Evolutionary conservation across 2,329 filamentous ascomycete genomes (phyloP).

Genomic region (Eurotiales sp.): DNA sequence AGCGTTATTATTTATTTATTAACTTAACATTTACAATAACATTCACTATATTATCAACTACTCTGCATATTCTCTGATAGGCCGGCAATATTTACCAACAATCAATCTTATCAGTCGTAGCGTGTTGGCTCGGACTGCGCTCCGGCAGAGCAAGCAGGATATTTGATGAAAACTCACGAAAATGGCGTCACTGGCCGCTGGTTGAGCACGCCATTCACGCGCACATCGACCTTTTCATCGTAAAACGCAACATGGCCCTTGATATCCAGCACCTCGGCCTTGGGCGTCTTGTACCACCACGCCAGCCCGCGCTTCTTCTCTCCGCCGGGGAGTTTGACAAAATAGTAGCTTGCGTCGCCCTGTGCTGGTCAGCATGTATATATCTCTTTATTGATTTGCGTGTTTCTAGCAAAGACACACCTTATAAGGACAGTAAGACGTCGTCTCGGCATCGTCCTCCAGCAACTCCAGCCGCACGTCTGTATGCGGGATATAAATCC

Average conservation of each 20-base stretch:
- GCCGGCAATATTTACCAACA: too few relatives aligned
- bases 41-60: too few relatives aligned
- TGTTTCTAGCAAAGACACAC: neutral
- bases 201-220: constrained; percentile 12
- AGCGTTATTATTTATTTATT: too few relatives aligned
- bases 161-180: neutral
- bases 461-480: constrained; percentile 13
- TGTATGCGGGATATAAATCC: constrained; percentile 13
- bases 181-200: constrained; percentile 9
- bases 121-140: too few relatives aligned
- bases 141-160: too few relatives aligned
- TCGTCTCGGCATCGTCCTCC: constrained; percentile 3
- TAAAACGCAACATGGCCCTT: constrained; percentile 16
- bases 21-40: too few relatives aligned
- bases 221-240: constrained; percentile 15
- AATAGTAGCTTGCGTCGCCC: constrained; percentile 14
- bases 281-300: constrained; percentile 17
- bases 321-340: constrained; percentile 10
- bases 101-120: too few relatives aligned
- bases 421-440: constrained; percentile 9
- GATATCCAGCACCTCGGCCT: constrained; percentile 11
- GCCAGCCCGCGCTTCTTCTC: constrained; percentile 10
- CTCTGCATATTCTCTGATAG: too few relatives aligned
- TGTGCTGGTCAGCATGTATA: neutral
- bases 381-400: too few relatives aligned